These are phyloP conservation scores for Mycosphaerella sp. DNA, from an alignment of 2,329 filamentous ascomycete species.

Conservation along the genomic window DNA sequence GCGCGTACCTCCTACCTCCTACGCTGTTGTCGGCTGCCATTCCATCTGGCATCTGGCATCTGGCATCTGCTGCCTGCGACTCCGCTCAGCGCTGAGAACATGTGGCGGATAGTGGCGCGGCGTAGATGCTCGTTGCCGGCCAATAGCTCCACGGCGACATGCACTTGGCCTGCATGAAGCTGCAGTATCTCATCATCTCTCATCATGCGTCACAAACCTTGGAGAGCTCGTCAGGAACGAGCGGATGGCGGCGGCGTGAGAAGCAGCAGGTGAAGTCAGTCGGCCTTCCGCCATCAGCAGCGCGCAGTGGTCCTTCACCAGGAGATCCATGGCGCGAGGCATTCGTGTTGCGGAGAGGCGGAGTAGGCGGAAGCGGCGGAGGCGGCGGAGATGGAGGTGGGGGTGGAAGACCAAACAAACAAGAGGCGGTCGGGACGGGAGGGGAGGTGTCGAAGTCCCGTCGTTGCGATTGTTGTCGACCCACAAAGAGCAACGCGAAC, in stretches of 20 bases:
- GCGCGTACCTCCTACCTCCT: too few relatives aligned
- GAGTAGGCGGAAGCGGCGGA: too few relatives aligned
- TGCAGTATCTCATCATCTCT: constrained; percentile 2
- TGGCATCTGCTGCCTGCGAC: not conserved
- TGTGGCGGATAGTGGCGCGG: constrained; percentile 12
- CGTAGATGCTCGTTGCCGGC: constrained; percentile 8
- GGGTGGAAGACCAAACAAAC: not conserved
- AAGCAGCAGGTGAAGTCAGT: too few relatives aligned
- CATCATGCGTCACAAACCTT: constrained; percentile 1
- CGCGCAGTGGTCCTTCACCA: too few relatives aligned
- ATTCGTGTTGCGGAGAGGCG: too few relatives aligned
- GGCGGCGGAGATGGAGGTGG: too few relatives aligned
- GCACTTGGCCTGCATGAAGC: constrained; percentile 16
- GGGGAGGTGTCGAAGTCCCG: not conserved
- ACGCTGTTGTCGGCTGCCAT: not conserved
- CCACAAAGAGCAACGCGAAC: constrained; percentile 2
- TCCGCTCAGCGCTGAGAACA: not conserved
- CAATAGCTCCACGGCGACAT: constrained; percentile 13
- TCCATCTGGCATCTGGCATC: too few relatives aligned
- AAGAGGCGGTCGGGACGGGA: not conserved
- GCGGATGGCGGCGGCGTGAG: not conserved
- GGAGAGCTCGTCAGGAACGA: constrained; percentile 2
- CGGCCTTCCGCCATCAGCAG: too few relatives aligned
- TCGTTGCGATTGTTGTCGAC: constrained; percentile 5
- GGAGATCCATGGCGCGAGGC: too few relatives aligned